Evolutionary conservation across 2,329 filamentous ascomycete species (phyloP), one percentile per base, ranked within the genome.

Genomic region (Nannizziopsis barbatae): DNA sequence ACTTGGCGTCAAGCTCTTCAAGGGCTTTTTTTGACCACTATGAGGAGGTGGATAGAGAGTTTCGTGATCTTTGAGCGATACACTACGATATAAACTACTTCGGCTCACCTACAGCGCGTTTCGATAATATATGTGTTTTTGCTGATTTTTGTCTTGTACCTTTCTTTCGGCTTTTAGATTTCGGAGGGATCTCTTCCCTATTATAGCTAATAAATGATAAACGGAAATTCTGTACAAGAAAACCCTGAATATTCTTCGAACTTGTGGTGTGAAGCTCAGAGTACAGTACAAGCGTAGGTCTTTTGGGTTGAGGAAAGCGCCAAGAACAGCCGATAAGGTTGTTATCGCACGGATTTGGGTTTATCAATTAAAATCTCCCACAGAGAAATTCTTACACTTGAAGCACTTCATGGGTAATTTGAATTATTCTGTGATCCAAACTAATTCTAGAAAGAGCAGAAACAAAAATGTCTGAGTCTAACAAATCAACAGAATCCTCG

Each of bases 1-100:
- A 0, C 69, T 95, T 55, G 90, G 89, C 3, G 84, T 92, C 14
- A 82, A 86, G 68, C 79, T 88, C 56, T 95, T 95, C 71, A 84
- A 86, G 72, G 88, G 83, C 1, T 95, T 95, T 65, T n/a, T 76
- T 94, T 57, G 86, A 94, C 58, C 72, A 82, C 53, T 96, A 83
- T 72, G 87, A 95, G 72, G 74, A 76, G 59, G 82, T 95, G 37
- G 89, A 95, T 66, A 74, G 68, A 41, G 86, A 94, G 69, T 95
- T 92, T 75, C 53, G 53, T 10, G 58, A 58, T 15, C 64, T 67
- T 27, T 27, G 22, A 27, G 22, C 22, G 22, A 27, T n/a, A n/a
- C 22, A 3, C 4, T 27, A 27, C 22, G 4, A 4, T 7, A 27
- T 27, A 27, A 27, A 27, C 4, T 7, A 27, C 22, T 27, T 27